Evolutionary conservation across 257 asterid species (phyloP).

Genomic region (Ballota nigra): DNA sequence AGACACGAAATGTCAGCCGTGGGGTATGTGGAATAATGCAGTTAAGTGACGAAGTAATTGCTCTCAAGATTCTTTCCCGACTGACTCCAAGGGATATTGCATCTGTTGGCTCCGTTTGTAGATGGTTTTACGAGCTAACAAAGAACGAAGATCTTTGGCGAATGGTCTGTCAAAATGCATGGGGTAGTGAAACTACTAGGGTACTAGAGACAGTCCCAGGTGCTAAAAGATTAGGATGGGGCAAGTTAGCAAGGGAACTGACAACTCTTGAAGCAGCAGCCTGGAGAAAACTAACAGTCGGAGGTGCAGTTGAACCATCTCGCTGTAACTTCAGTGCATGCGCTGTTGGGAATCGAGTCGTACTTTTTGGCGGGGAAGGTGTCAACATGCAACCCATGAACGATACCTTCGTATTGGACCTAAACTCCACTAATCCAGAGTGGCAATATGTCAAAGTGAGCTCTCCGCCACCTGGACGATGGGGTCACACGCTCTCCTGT

Average conservation of each 20-base stretch:
- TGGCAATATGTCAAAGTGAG: conserved; percentile 76
- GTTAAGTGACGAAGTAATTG: conserved; percentile 74
- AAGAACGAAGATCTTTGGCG: conserved; percentile 81
- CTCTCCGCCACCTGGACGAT: conserved; percentile 87
- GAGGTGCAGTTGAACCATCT: conserved; percentile 88
- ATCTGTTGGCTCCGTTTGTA: conserved; percentile 71
- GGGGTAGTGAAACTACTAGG: conserved; percentile 77
- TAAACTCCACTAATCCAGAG: conserved; percentile 68
- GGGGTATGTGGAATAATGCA: conserved; percentile 67
- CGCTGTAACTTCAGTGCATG: conserved; percentile 95
- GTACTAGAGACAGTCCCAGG: conserved; percentile 73
- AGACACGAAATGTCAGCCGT: conserved; percentile 38
- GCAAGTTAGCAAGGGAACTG: conserved; percentile 80
- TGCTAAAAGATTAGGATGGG: conserved; percentile 83
- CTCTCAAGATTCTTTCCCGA: conserved; percentile 60
- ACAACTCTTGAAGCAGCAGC: conserved; percentile 88
- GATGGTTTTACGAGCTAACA: conserved; percentile 58
- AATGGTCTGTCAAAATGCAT: conserved; percentile 83
- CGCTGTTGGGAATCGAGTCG: conserved; percentile 86
- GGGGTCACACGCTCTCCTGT: conserved; percentile 96
- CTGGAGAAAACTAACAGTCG: conserved; percentile 78
- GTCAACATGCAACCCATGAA: conserved; percentile 95
- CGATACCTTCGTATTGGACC: conserved; percentile 78
- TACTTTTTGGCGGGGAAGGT: conserved; percentile 93
- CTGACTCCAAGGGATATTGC: conserved; percentile 84